phyloP scores from a whole-genome alignment of 176 grass and related monocot genomes.

The Coix lacrymajobi region DNA sequence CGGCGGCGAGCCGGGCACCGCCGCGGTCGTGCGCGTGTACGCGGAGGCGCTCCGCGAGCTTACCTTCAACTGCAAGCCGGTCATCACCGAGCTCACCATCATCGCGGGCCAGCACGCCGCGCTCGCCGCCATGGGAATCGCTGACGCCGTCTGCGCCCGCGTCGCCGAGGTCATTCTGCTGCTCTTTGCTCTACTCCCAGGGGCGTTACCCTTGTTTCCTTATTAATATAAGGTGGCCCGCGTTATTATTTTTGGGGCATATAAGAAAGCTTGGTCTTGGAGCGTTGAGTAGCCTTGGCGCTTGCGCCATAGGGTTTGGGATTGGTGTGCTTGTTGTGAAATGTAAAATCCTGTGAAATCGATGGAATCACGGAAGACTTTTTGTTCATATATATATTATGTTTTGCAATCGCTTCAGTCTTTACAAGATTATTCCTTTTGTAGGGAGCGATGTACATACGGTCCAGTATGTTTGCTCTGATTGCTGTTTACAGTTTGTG shows the following conservation, averaged over 20 bases:
- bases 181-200: neutral
- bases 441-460: neutral
- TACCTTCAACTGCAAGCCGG: conserved; percentile 98
- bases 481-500: neutral
- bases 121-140: conserved; percentile 62
- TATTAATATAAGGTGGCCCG: neutral
- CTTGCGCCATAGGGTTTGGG: conserved; percentile 5
- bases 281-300: neutral
- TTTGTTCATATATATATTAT: neutral
- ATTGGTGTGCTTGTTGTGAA: neutral
- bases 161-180: conserved; percentile 58
- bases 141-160: conserved; percentile 69
- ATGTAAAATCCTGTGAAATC: neutral
- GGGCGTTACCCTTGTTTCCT: neutral
- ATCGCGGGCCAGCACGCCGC: conserved; percentile 61
- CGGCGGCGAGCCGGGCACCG: conserved; percentile 9
- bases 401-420: neutral
- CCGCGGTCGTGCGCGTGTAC: conserved; percentile 60
- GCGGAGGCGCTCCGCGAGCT: conserved; percentile 69
- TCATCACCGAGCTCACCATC: conserved; percentile 93
- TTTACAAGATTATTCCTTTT: neutral
- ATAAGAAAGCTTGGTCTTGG: neutral
- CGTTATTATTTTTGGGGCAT: neutral
- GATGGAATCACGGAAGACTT: neutral
- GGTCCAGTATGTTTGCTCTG: neutral